Base-by-base conservation (phyloP, 75 land plant genomes). In the Cryptomeria japonica region DNA sequence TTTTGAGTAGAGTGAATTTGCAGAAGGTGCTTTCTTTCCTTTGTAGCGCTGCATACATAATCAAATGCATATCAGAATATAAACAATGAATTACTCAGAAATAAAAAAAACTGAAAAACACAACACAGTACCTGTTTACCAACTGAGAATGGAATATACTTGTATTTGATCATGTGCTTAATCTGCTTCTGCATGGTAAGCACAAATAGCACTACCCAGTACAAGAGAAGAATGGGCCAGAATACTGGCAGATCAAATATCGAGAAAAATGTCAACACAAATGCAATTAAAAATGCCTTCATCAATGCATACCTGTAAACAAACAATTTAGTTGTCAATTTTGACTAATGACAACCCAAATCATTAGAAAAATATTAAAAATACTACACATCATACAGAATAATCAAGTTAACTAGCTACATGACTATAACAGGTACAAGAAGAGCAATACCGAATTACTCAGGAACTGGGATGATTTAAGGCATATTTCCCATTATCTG, bases 171-270 rank as follows among this genome's bases (percentile, higher is more conserved):
- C 95, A 94, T 94, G 89, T 94, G 95, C 53, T 41, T 78, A 41
- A 94, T 93, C 80, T 94, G 95, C 76, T 90, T 87, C 90, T 91
- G 91, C 95, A 94, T 94, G 28, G 95, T 94, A 14, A 93, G 80
- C 22, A 78, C 80, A 86, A 93, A 94, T 16, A 94, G 88, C 47
- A 94, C 86, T 31, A 94, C 19, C 95, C 94, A 94, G 89, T 94
- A 94, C 85, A 94, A 83, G 31, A 94, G 87, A 14, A 94, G 90
- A 70, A 94, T 94, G 42, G 95, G 95, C 95, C 95, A 94, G 47
- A 93, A 94, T 1, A 94, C 95, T 32, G 92, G 92, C 86, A 91
- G 89, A 49, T 91, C 92, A 87, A 91, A 91, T 64, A 91, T 88
- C 36, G 87, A 68, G 86, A 92, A 89, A 89, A 93, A 93, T 82